Base-by-base conservation (phyloP, 2,329 filamentous ascomycete genomes). In the Monilinia laxa region DNA sequence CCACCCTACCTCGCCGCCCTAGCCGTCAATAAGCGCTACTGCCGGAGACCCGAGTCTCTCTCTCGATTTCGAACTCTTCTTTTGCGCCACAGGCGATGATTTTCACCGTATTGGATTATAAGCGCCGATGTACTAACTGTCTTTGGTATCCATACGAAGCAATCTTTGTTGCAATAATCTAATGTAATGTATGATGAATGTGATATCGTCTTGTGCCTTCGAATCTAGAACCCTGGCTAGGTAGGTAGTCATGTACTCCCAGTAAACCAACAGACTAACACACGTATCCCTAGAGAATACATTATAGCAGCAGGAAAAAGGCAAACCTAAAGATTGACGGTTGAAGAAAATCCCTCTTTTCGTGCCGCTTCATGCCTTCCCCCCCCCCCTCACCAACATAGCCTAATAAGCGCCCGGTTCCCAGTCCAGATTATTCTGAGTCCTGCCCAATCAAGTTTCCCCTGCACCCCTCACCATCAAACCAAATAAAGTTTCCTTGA, bases 281-380 rank as follows among this genome's bases (percentile, higher is more conserved):
- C n/a, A 60, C 31, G 42, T 18, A 60, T 35, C 0, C 57, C 42
- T 28, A 11, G 20, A 49, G 28, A 35, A 18, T 6, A 2, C 1
- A 4, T 51, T 60, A 60, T 20, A 51, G 57, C 57, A 60, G 57
- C 57, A 3, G 31, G 11, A n/a, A 7, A 35, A 31, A 58, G 56
- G 23, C 38, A 58, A 40, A 58, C 23, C 40, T 7, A 59, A 14
- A 59, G 20, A 59, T 14, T 7, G 12, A 35, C 25, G 40, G 42
- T 35, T 59, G 56, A 59, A 55, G 42, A 45, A 59, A 47, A 47
- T 49, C 47, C 20, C 20, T 49, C 20, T n/a, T 49, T 20, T 49
- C n/a, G 9, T 51, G 47, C 47, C 47, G 47, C 47, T 49, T 20
- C 45, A 20, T 42, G 40, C 40, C 12, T 7, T 47, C 9, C 45